Conservation (phyloP, 148 eudicot genomes). For the Diospyros kaki region DNA sequence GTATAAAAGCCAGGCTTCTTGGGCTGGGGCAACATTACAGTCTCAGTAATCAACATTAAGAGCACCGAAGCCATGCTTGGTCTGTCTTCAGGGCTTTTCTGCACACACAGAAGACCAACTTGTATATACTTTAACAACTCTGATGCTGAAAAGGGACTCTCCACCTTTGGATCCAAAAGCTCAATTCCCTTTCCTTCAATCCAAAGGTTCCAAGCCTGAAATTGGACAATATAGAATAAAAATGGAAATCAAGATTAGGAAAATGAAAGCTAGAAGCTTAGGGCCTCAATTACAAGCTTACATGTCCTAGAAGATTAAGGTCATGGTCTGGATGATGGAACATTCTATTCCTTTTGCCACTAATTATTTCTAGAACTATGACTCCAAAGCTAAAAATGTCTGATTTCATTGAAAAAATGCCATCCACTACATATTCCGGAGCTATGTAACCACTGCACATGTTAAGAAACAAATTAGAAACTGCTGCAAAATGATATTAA, state of each 20-base stretch:
- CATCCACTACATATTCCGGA: constrained; percentile 10
- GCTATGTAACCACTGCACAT: constrained; percentile 16
- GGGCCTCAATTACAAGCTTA: neutral
- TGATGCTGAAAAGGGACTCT: neutral
- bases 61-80: neutral
- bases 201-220: constrained; percentile 3
- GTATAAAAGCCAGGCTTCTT: neutral
- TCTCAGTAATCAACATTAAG: neutral
- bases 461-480: neutral
- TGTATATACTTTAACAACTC: neutral
- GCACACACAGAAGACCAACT: neutral
- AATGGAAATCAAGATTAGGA: neutral
- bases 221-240: neutral
- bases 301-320: constrained; percentile 3
- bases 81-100: neutral
- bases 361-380: neutral
- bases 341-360: neutral
- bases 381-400: neutral
- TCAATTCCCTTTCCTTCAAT: neutral
- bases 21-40: neutral
- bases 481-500: neutral
- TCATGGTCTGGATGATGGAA: neutral
- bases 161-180: neutral
- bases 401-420: neutral
- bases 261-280: neutral